Conservation (phyloP, 2,329 filamentous ascomycete species). For the Claviceps quebecensis region DNA sequence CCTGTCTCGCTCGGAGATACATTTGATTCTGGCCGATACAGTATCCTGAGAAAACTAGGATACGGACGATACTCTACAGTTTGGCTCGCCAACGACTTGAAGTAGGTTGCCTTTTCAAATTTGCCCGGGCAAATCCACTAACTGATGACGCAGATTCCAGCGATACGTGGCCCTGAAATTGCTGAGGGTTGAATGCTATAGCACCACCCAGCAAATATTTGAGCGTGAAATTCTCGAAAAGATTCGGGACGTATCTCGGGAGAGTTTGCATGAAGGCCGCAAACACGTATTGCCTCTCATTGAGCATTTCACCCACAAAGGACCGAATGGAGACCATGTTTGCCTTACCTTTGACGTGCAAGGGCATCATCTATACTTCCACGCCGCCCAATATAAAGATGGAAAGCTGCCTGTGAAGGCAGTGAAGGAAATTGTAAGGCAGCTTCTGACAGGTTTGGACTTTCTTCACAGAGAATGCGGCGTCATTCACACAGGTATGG, state of each 20-base stretch:
- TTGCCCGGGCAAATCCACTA: neutral
- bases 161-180: constrained; percentile 1
- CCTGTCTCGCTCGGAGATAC: constrained; percentile 1
- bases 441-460: no score
- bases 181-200: constrained; percentile 1
- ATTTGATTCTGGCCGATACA: constrained; percentile 14
- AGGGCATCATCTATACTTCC: constrained; percentile 1
- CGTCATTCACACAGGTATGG: neutral
- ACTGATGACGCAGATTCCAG: neutral
- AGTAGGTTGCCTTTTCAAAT: neutral
- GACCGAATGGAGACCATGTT: neutral
- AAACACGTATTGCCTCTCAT: neutral
- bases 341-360: constrained; percentile 1
- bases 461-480: no score
- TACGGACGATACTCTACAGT: constrained; percentile 12
- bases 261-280: neutral
- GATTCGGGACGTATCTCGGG: neutral
- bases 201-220: neutral
- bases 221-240: constrained; percentile 1
- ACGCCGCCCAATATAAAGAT: neutral
- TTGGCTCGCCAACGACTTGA: constrained; percentile 11
- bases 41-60: constrained; percentile 12
- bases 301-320: neutral
- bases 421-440: neutral
- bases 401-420: neutral